Evolutionary conservation across 2,329 filamentous ascomycete genomes (phyloP), one percentile per base, ranked within the genome.

Genomic region (Dothidotthia symphoricarpi): DNA sequence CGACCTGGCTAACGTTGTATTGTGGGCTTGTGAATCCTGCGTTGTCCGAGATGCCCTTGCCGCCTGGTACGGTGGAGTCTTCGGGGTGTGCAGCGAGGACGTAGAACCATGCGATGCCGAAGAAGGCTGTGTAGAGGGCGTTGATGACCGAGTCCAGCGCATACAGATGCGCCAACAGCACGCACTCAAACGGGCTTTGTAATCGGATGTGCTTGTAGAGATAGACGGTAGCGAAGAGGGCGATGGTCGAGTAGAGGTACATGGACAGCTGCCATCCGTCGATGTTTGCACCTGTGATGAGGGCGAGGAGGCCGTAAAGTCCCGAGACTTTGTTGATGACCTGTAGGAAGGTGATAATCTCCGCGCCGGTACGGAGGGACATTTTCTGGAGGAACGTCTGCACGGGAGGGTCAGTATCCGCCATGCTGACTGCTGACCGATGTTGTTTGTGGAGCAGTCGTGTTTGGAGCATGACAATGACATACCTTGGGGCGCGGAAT

Each of bases 291-390:
- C 91, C 91, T 16, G 90, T 95, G 49, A 95, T 75, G 53, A 95
- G 79, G 42, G 90, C 89, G 53, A 96, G 83, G 28, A 96, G 76
- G 50, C 90, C 90, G 69, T 95, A 96, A 53, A 95, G 75, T 41
- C 89, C 90, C 33, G 88, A 91, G 52, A 90, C 80, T 69, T 95
- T 95, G 76, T 96, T 96, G 71, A 96, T 83, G 38, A 94, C 76
- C 49, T 95, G 80, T 9, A 86, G 82, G 45, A 93, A 76, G 4
- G 86, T 83, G 57, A 95, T 88, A 58, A 96, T 78, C 55, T 93
- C 88, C 31, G 87, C 84, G 52, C 88, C 90, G 24, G 87, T 91
- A 57, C 88, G 86, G 37, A 96, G 81, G 61, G 86, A 87, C 74
- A 95, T 85, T 59, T 89, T 74, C 63, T 87, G 88, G 51, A 95